Evolutionary conservation across 305 asterid genomes (phyloP).

Genomic region (Fraxinus latifolia): DNA sequence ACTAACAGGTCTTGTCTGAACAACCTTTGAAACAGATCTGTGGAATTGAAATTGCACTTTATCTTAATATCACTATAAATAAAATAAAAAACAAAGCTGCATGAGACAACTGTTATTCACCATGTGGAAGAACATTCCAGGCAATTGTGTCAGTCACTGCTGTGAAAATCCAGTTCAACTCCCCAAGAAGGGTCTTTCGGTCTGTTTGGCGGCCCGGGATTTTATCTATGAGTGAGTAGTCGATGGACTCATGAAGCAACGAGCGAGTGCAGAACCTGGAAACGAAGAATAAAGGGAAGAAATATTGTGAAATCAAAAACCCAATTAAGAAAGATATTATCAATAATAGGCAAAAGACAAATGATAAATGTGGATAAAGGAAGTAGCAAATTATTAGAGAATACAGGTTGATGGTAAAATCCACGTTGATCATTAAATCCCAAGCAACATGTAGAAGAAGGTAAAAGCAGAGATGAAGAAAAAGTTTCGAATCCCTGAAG

Average conservation of each 20-base stretch:
- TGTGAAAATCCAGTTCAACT: constrained; percentile 98
- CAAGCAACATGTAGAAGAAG: constrained; percentile 10
- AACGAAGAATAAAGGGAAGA: constrained; percentile 9
- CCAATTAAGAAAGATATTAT: neutral
- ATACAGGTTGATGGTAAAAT: constrained; percentile 13
- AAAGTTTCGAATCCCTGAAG: neutral
- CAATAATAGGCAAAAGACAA: neutral
- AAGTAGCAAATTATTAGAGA: neutral
- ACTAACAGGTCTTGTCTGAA: constrained; percentile 62
- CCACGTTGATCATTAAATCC: constrained; percentile 16
- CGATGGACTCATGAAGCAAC: constrained; percentile 77
- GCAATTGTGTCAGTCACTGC: constrained; percentile 99
- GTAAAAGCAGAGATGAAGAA: neutral
- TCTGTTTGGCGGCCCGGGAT: constrained; percentile 99
- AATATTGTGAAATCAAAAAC: neutral
- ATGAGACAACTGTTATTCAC: constrained; percentile 39
- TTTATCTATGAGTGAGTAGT: constrained; percentile 83
- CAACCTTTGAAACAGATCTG: constrained; percentile 94
- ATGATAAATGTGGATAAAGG: neutral
- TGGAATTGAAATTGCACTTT: constrained; percentile 26
- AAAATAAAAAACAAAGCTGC: constrained; percentile 19
- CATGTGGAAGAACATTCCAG: constrained; percentile 99
- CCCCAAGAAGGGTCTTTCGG: constrained; percentile 98
- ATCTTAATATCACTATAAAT: constrained; percentile 24
- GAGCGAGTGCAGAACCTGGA: constrained; percentile 94